These are phyloP conservation scores for Trypanosoma theileri DNA, from an alignment of 208 protist species.

Conservation along the genomic window DNA sequence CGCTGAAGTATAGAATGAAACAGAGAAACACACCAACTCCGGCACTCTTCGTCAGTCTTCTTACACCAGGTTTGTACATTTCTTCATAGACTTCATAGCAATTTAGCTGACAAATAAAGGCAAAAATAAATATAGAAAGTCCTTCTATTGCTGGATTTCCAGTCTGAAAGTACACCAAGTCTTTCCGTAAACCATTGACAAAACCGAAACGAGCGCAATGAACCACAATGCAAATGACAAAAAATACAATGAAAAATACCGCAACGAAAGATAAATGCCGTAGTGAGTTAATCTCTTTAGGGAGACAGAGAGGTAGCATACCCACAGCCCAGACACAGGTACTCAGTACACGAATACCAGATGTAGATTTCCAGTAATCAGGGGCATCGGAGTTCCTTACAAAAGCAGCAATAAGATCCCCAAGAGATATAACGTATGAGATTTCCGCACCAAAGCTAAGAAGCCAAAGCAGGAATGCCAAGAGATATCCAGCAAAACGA, in stretches of 20 bases:
- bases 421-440: slow-evolving; percentile 54
- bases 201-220: slow-evolving; percentile 24
- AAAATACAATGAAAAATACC: slow-evolving; percentile 42
- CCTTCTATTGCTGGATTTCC: slow-evolving; percentile 45
- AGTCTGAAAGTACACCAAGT: slow-evolving; percentile 38
- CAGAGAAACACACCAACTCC: slow-evolving; percentile 52
- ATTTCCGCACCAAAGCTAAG: slow-evolving; percentile 63
- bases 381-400: slow-evolving; percentile 26
- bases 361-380: slow-evolving; percentile 26
- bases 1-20: slow-evolving; percentile 52
- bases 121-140: slow-evolving; percentile 53
- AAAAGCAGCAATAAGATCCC: slow-evolving; percentile 46
- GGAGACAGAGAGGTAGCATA: slow-evolving; percentile 63
- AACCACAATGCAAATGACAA: slow-evolving; percentile 41
- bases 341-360: slow-evolving; percentile 36
- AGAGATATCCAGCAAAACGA: slow-evolving; percentile 48
- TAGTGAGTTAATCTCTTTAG: slow-evolving; percentile 68
- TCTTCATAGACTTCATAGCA: slow-evolving; percentile 51
- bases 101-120: slow-evolving; percentile 68
- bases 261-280: slow-evolving; percentile 54
- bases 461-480: slow-evolving; percentile 48
- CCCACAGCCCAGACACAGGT: slow-evolving; percentile 38
- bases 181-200: slow-evolving; percentile 32
- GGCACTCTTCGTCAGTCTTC: slow-evolving; percentile 38
- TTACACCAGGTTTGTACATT: slow-evolving; percentile 35